These are phyloP conservation scores for Alternaria viburni DNA, from an alignment of 2,329 filamentous ascomycete species.

Conservation along the genomic window DNA sequence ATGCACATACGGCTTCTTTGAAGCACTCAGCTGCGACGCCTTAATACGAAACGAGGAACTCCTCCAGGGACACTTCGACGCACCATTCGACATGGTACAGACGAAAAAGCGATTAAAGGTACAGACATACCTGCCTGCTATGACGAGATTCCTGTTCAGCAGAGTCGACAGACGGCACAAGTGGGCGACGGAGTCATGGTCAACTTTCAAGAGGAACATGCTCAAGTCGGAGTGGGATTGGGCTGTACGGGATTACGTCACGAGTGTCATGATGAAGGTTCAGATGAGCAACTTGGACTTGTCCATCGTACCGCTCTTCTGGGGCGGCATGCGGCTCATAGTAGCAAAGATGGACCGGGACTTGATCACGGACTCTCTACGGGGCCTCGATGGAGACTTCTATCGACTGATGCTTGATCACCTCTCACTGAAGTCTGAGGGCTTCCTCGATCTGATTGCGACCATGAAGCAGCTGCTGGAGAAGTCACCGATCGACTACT, in stretches of 20 bases:
- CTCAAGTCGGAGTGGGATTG: slow-evolving; percentile 82
- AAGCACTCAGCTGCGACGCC: slow-evolving; percentile 82
- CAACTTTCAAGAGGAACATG: slow-evolving; percentile 68
- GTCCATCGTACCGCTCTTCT: slow-evolving; percentile 72
- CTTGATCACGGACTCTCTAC: slow-evolving; percentile 77
- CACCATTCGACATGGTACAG: slow-evolving; percentile 81
- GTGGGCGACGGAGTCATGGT: slow-evolving; percentile 75
- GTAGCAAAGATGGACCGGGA: slow-evolving; percentile 75
- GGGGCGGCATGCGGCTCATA: slow-evolving; percentile 77
- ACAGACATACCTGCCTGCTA: slow-evolving; percentile 76
- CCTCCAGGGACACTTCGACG: slow-evolving; percentile 71
- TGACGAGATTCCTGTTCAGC: slow-evolving; percentile 85
- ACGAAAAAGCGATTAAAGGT: slow-evolving; percentile 80
- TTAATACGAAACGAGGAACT: slow-evolving; percentile 68
- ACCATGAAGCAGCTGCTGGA: slow-evolving; percentile 74
- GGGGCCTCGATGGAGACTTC: slow-evolving; percentile 76
- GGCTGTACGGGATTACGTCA: slow-evolving; percentile 78
- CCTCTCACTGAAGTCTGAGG: slow-evolving; percentile 59
- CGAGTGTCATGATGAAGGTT: slow-evolving; percentile 69
- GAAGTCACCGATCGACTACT: slow-evolving; percentile 80
- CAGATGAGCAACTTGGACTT: slow-evolving; percentile 60
- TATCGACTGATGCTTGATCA: slow-evolving; percentile 67
- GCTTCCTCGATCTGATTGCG: slow-evolving; percentile 72
- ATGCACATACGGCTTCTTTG: slow-evolving; percentile 82
- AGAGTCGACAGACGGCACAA: slow-evolving; percentile 66